Evolutionary conservation across 257 asterid genomes (phyloP), one percentile per base, ranked within the genome.

Genomic region (Primulina tabacum): DNA sequence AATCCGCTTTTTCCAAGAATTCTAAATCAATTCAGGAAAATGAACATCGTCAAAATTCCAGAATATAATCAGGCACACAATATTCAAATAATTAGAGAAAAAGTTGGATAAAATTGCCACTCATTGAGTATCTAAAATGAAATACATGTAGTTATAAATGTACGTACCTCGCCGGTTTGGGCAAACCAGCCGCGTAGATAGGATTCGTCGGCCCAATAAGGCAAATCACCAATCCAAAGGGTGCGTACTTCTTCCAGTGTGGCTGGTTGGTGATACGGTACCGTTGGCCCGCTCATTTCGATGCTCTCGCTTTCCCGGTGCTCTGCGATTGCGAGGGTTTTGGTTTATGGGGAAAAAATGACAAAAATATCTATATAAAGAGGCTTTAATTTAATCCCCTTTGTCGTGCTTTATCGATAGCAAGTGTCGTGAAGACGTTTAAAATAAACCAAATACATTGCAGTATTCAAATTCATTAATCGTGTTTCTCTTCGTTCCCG

Each of bases 191-290:
- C 85, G 50, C 90, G 92, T 70, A 93, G 95, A 75, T 89, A 93
- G 59, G 85, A 78, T 72, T 93, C 99, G 72, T 93, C 99, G 32
- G 99, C 97, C 99, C 99, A 93, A 67, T 86, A 89, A 14, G 99
- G 99, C 87, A 93, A 88, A 83, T 93, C 99, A 29, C 99, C 99
- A 71, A 93, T 93, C 99, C 99, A 93, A 18, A 93, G 97, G 64
- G 99, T 93, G 7, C 99, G 97, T 7, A 93, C 99, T 76, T 93
- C 99, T 78, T 93, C 99, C 8, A 89, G 86, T 38, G 96, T 87
- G 2, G 96, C 90, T 5, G 99, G 95, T 77, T 89, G 99, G 81
- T 93, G 99, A 77, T 93, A 93, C 69, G 98, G 93, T 71, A 68
- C 87, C 81, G 86, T 76, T 61, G 60, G 89, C 40, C 69, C 60